A percentile compares a stretch with the other conserved stretches of the same genome.
These are phyloP conservation scores for Mucor piriformis DNA, from an alignment of 371 early-diverging fungal species.

Conservation along the genomic window DNA sequence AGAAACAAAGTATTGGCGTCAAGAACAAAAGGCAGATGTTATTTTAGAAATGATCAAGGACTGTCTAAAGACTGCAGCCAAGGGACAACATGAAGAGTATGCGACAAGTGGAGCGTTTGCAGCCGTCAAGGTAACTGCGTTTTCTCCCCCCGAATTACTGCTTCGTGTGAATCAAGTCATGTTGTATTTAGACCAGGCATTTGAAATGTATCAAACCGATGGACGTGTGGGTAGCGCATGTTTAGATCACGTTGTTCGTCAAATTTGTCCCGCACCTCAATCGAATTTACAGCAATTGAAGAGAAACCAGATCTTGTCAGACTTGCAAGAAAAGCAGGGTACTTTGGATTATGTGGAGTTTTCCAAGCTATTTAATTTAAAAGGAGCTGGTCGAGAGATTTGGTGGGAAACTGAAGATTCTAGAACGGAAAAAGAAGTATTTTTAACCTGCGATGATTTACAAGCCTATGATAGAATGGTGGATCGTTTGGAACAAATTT, in stretches of 20 bases:
- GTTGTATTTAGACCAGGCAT: slow-evolving; percentile 36
- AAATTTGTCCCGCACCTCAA: slow-evolving; percentile 26
- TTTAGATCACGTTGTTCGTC: slow-evolving; percentile 19
- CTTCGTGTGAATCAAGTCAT: slow-evolving; percentile 68
- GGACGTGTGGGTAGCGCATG: slow-evolving; percentile 29
- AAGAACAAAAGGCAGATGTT: slow-evolving; percentile 61
- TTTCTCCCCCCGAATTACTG: slow-evolving; percentile 75
- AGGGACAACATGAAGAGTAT: slow-evolving; percentile 48
- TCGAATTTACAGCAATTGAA: slow-evolving; percentile 17
- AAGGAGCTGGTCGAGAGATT: slow-evolving; percentile 35
- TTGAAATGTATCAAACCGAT: slow-evolving; percentile 33
- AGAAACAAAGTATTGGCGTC: slow-evolving; percentile 16
- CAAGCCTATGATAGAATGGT: slow-evolving; percentile 73
- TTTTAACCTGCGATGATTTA: slow-evolving; percentile 55
- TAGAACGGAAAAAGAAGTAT: slow-evolving; percentile 22
- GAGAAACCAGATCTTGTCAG: slow-evolving; percentile 18
- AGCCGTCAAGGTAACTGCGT: slow-evolving; percentile 90
- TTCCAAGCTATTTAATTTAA: slow-evolving; percentile 33
- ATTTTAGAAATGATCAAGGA: slow-evolving; percentile 64
- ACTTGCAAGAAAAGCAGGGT: slow-evolving; percentile 5
- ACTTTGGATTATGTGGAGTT: slow-evolving; percentile 27
- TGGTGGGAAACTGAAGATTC: slow-evolving; percentile 31
- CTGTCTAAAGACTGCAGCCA: slow-evolving; percentile 70
- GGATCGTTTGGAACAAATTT: slow-evolving; percentile 66
- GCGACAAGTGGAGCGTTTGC: slow-evolving; percentile 59